Percentiles rank a stretch among this genome's conserved stretches.
These are phyloP conservation scores for Tylopilus vinaceipallidus DNA, from an alignment of 768 basidiomycete species.

Conservation along the genomic window DNA sequence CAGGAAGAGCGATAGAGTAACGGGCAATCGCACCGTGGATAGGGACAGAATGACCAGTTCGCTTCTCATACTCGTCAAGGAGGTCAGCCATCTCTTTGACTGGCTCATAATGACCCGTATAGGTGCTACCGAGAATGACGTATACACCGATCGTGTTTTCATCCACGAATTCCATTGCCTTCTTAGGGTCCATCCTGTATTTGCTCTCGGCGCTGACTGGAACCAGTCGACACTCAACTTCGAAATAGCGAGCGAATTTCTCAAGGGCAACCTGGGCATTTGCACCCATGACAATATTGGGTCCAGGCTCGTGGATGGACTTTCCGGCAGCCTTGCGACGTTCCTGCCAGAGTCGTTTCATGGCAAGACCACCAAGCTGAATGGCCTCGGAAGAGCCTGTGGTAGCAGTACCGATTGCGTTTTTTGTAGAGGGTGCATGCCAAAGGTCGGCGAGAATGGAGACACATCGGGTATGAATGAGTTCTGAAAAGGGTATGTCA, in stretches of 20 bases:
- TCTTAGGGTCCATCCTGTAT: slow-evolving; percentile 73
- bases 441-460: slow-evolving; percentile 66
- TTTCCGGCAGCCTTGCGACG: slow-evolving; percentile 65
- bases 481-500: slow-evolving; percentile 23
- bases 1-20: slow-evolving; percentile 24
- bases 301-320: slow-evolving; percentile 62
- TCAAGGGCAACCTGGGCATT: slow-evolving; percentile 72
- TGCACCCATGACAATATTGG: slow-evolving; percentile 63
- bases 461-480: slow-evolving; percentile 45
- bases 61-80: slow-evolving; percentile 53
- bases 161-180: slow-evolving; percentile 62
- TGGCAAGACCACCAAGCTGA: slow-evolving; percentile 67
- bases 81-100: slow-evolving; percentile 83
- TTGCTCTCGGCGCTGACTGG: slow-evolving; percentile 66
- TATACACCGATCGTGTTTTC: slow-evolving; percentile 74
- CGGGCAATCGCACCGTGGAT: slow-evolving; percentile 33
- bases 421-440: slow-evolving; percentile 54
- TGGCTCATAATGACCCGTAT: slow-evolving; percentile 66
- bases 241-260: slow-evolving; percentile 68
- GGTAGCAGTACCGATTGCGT: slow-evolving; percentile 67
- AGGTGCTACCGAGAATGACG: slow-evolving; percentile 56
- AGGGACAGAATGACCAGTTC: slow-evolving; percentile 43
- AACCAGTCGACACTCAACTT: slow-evolving; percentile 63
- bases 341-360: slow-evolving; percentile 72
- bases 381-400: slow-evolving; percentile 73